Evolutionary conservation across 2,329 filamentous ascomycete species (phyloP).

Genomic region (Colletotrichum noveboracense): DNA sequence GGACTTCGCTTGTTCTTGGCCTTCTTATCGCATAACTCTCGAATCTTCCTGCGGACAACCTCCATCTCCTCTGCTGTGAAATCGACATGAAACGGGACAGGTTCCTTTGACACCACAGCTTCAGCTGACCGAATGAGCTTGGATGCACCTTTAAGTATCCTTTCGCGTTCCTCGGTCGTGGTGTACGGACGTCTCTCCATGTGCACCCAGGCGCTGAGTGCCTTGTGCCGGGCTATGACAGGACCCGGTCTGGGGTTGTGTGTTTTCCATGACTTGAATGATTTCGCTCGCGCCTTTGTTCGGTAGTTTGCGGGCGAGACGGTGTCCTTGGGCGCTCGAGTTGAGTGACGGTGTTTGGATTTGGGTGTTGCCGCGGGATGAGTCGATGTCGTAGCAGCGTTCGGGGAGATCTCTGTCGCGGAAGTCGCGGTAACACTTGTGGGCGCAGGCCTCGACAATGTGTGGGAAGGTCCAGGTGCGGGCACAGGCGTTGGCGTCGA

Average conservation of each 20-base stretch:
- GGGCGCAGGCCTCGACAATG: not conserved
- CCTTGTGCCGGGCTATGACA: not conserved
- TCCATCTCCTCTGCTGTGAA: constrained; percentile 45
- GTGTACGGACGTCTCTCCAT: constrained; percentile 29
- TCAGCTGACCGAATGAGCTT: constrained; percentile 9
- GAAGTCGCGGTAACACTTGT: not conserved
- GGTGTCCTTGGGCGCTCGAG: not conserved
- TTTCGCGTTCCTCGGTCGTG: constrained; percentile 16
- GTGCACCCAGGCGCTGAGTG: constrained; percentile 13
- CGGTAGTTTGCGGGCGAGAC: constrained; percentile 15
- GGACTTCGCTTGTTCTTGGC: not conserved
- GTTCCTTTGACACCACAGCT: not conserved
- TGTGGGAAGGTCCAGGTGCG: not conserved
- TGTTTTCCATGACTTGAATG: constrained; percentile 24
- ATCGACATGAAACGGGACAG: constrained; percentile 48
- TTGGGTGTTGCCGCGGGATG: not conserved
- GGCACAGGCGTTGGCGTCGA: not conserved
- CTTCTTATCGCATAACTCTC: not conserved
- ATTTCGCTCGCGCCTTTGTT: constrained; percentile 19
- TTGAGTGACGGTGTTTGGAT: not conserved
- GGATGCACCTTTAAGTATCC: constrained; percentile 21
- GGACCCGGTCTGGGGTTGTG: not conserved
- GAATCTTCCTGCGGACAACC: constrained; percentile 18
- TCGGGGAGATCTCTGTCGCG: not conserved
- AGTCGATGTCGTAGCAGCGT: not conserved